Evolutionary conservation across 2,329 filamentous ascomycete genomes (phyloP), one percentile per base, ranked within the genome.

Genomic region (Pyrenophora tritici-repentis): DNA sequence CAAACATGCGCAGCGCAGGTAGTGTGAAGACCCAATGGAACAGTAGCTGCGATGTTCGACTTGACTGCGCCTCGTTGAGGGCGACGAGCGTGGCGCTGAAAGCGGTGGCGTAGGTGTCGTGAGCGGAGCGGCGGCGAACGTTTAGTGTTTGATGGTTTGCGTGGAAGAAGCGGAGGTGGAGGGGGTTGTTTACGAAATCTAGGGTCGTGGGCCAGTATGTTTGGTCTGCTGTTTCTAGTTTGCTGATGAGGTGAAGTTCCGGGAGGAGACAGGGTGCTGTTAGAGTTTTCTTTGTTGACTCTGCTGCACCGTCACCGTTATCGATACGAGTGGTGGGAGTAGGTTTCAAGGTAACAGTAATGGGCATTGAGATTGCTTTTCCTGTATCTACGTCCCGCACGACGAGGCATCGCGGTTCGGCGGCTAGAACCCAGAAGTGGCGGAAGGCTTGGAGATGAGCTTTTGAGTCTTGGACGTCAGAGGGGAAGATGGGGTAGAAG

Each of bases 401-500:
- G 1, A 99, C 85, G 0, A 99, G 82, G 68, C 93, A 97, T 43
- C 95, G 85, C 8, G 91, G 85, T 66, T 99, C 94, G 0, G 90
- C 88, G 1, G 94, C 94, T 3, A 99, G 81, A 9, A 96, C 93
- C 94, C 94, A 99, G 67, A 99, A 89, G 74, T 99, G 93, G 4
- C 95, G 86, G 77, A 99, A 94, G 3, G 95, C 94, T 76, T 99
- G 94, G 5, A 99, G 81, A 66, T 99, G 94, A 9, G 91, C 91
- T 59, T 90, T 88, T 68, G 97, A 97, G 75, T 99, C 94, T 65
- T 96, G 88, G 2, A 97, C 90, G 24, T 85, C 88, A 8, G 85
- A 88, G 0, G 94, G 94, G 70, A 96, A 97, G 16, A 97, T 82
- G 0, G 94, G 94, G 67, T 99, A 99, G 72, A 99, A 96, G 1